These are phyloP conservation scores for Hirsutella minnesotensis DNA, from an alignment of 2,329 filamentous ascomycete species.

Conservation along the genomic window DNA sequence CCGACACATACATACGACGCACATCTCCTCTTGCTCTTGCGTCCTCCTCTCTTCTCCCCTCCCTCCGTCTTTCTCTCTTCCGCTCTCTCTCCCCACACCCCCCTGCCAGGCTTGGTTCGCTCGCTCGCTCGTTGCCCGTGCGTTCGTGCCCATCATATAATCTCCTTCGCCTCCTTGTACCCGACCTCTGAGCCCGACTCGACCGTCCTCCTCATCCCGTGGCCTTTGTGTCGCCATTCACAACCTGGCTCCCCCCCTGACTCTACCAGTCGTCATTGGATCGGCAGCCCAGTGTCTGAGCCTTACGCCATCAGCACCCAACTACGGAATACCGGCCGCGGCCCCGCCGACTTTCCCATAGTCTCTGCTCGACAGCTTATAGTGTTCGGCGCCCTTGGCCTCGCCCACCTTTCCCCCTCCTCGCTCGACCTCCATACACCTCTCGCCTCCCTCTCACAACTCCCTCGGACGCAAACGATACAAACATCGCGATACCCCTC, in stretches of 20 bases:
- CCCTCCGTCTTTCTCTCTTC: not conserved
- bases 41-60: not conserved
- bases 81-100: not conserved
- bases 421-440: not conserved
- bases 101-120: too few relatives aligned
- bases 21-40: not conserved
- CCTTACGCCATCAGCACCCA: not conserved
- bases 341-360: too few relatives aligned
- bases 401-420: not conserved
- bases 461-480: not conserved
- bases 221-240: not conserved
- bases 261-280: not conserved
- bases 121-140: too few relatives aligned
- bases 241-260: not conserved
- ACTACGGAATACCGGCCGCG: too few relatives aligned
- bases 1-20: too few relatives aligned
- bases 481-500: not conserved
- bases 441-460: not conserved
- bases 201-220: not conserved
- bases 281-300: not conserved
- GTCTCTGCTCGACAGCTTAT: not conserved
- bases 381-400: not conserved
- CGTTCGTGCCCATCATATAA: too few relatives aligned
- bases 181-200: not conserved
- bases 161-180: not conserved